These are phyloP conservation scores for Discostella stelligera DNA, from an alignment of 352 stramenopile genomes.

Conservation along the genomic window DNA sequence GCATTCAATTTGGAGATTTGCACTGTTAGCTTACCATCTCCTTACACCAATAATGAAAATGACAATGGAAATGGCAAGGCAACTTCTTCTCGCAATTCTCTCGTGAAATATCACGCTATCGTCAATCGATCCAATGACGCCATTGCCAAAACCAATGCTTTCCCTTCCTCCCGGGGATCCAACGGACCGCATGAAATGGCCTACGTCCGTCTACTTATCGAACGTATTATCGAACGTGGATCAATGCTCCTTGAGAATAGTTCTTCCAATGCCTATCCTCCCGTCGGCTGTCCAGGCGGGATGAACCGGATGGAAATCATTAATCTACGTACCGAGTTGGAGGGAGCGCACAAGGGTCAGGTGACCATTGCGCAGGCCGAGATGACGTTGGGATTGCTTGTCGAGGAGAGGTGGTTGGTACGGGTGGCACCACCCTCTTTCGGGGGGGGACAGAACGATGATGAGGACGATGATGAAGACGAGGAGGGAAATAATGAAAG, in stretches of 20 bases:
- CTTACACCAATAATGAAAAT: constrained; percentile 17
- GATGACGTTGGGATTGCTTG: constrained; percentile 45
- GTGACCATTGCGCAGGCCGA: constrained; percentile 50
- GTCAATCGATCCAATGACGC: constrained; percentile 57
- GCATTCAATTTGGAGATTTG: constrained; percentile 72
- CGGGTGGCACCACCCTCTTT: constrained; percentile 14
- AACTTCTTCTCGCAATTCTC: not conserved
- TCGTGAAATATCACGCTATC: constrained; percentile 62
- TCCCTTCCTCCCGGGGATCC: constrained; percentile 11
- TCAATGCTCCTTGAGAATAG: not conserved
- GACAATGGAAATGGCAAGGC: constrained; percentile 12
- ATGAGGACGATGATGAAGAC: constrained; percentile 46
- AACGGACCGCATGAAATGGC: constrained; percentile 50
- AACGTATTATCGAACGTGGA: constrained; percentile 48
- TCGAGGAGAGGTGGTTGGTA: constrained; percentile 67
- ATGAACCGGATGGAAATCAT: constrained; percentile 62
- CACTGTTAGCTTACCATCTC: constrained; percentile 45
- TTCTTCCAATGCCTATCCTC: not conserved
- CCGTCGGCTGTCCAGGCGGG: constrained; percentile 31
- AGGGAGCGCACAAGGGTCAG: constrained; percentile 54
- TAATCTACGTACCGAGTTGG: constrained; percentile 62
- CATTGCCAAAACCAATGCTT: constrained; percentile 35
- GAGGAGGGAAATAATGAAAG: constrained; percentile 19
- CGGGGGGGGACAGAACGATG: constrained; percentile 28
- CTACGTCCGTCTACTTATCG: constrained; percentile 52